Evolutionary conservation across 1,139 yeast species (phyloP).

Genomic region (Magnusiomyces clavatus): DNA sequence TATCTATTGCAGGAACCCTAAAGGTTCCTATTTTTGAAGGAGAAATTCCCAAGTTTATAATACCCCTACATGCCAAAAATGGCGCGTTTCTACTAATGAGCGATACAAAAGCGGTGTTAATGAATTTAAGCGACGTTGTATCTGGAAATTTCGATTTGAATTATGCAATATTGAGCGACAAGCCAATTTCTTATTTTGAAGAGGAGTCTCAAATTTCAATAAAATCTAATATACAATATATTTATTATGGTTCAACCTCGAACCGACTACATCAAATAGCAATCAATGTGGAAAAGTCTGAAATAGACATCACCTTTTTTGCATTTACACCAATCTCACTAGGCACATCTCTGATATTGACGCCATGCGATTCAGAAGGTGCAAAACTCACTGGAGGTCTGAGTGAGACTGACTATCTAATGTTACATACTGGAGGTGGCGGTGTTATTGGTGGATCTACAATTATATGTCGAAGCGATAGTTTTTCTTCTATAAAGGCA

Average conservation of each 20-base stretch:
- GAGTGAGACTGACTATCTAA: neutral
- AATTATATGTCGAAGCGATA: too few species aligned
- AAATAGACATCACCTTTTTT: neutral
- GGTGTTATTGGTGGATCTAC: neutral
- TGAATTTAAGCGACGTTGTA: neutral
- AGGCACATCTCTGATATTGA: neutral
- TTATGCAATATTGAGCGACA: neutral
- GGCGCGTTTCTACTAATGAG: conserved; percentile 1
- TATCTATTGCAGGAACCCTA: neutral
- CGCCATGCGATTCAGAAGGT: neutral
- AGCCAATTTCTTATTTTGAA: neutral
- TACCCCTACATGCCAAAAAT: neutral
- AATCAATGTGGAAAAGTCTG: neutral
- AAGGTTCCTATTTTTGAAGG: neutral
- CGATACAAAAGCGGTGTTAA: neutral
- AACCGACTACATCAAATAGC: neutral
- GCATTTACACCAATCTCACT: neutral
- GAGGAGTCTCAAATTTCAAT: neutral
- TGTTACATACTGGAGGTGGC: neutral
- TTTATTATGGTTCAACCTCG: neutral
- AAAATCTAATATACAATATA: neutral
- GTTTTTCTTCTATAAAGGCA: too few species aligned
- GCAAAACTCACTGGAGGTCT: neutral
- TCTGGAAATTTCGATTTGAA: neutral
- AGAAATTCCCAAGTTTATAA: neutral